Conservation (phyloP, 495 filamentous ascomycete species). For the Xylaria sp. region DNA sequence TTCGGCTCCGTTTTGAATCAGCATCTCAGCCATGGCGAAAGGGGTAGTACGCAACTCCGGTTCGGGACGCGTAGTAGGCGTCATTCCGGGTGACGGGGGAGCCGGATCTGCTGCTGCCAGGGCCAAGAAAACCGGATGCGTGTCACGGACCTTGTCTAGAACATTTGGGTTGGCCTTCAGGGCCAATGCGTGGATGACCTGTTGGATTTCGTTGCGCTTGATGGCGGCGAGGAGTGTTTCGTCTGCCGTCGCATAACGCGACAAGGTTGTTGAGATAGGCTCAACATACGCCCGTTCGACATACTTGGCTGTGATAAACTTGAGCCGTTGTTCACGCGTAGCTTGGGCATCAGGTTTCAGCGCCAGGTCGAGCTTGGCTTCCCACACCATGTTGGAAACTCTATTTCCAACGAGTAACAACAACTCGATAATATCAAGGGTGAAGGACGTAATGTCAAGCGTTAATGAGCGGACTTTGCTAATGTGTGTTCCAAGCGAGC, state of each 20-base stretch:
- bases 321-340: constrained; percentile 85
- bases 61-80: constrained; percentile 35
- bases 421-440: constrained; percentile 94
- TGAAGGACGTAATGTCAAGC: constrained; percentile 93
- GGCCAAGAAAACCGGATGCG: constrained; percentile 87
- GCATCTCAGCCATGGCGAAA: constrained; percentile 89
- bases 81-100: constrained; percentile 60
- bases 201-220: constrained; percentile 92
- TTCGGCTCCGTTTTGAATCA: constrained; percentile 93
- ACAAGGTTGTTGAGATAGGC: constrained; percentile 74
- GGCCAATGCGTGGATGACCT: constrained; percentile 89
- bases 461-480: constrained; percentile 97
- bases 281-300: constrained; percentile 82
- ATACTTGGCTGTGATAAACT: constrained; percentile 96
- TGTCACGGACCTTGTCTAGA: constrained; percentile 83
- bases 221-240: constrained; percentile 92
- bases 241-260: constrained; percentile 79
- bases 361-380: constrained; percentile 77
- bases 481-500: constrained; percentile 95
- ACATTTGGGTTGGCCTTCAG: constrained; percentile 88
- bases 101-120: constrained; percentile 95
- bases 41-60: constrained; percentile 50
- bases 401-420: constrained; percentile 91
- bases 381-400: constrained; percentile 96
- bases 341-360: constrained; percentile 76